Evolutionary conservation across 257 asterid species (phyloP), one percentile per base, ranked within the genome.

Genomic region (Solanum bulbocastanum): DNA sequence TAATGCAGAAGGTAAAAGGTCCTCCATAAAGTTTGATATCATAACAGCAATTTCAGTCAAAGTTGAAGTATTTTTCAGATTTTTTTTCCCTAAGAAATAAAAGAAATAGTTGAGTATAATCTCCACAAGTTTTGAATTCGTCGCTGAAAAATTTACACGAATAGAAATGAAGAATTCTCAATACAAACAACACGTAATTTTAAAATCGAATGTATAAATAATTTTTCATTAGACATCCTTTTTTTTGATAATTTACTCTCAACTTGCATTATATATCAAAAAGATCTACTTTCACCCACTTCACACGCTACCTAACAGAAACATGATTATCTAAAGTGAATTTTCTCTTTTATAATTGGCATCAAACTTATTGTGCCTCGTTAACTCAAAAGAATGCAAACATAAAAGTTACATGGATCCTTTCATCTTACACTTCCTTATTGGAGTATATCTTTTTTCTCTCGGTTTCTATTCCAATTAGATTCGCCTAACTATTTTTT

Each of bases 311-410:
- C 5, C 2, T 52, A 52, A 18, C 1, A 52, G 2, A 52, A 52
- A 49, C 0, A 14, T 49, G 8, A 18, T 18, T 56, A 56, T 56
- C n/a, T 56, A 18, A 6, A 16, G 1, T 52, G 22, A 52, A 52
- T 16, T 52, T 0, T 52, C 23, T 52, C 62, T 15, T 49, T 49
- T 49, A 52, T 52, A 15, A 52, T 52, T 52, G 23, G 6, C 62
- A 10, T 16, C 22, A 16, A 16, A 52, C 0, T 52, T 52, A 52
- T 52, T 1, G 62, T 0, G 10, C 0, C 10, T 52, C n/a, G 0
- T 16, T 52, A 18, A 16, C 10, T 18, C 62, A 52, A 52, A 52
- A 52, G n/a, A 52, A 16, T 52, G 23, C 1, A 0, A 9, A 16
- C 23, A 52, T 20, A 16, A 52, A 52, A 18, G 1, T 9, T 18